Conservation (phyloP, 345 rosid genomes). For the Odontarrhena argentea region DNA sequence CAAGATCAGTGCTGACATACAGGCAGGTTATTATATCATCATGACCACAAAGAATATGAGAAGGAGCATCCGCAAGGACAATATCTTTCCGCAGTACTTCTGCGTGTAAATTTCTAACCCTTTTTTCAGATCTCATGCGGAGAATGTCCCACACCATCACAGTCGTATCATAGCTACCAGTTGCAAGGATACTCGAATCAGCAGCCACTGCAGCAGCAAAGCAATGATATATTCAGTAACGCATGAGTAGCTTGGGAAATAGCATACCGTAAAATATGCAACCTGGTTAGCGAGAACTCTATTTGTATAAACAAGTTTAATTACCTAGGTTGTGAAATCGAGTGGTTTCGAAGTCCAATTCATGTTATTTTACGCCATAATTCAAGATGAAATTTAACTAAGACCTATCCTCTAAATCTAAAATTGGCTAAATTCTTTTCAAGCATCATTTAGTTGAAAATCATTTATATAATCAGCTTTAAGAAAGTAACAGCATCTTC, state of each 20-base stretch:
- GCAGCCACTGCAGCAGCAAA: constrained; percentile 68
- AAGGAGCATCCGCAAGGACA: constrained; percentile 83
- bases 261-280: constrained; percentile 15
- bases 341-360: constrained; percentile 12
- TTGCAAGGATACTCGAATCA: constrained; percentile 85
- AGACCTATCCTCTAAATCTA: constrained; percentile 2
- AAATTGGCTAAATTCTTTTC: constrained; percentile 6
- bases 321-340: not conserved
- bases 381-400: not conserved
- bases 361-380: not conserved
- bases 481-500: constrained; percentile 1
- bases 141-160: constrained; percentile 93
- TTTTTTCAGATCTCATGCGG: constrained; percentile 66
- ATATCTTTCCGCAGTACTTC: constrained; percentile 67
- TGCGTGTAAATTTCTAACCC: constrained; percentile 52
- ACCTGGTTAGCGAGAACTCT: not conserved
- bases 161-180: constrained; percentile 96
- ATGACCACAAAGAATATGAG: constrained; percentile 92
- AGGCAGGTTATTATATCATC: constrained; percentile 94
- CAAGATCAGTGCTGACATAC: constrained; percentile 81
- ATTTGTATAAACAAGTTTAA: constrained; percentile 6
- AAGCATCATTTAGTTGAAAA: not conserved
- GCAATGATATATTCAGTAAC: constrained; percentile 11
- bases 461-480: constrained; percentile 23
- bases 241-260: not conserved